Base-by-base conservation (phyloP, 352 stramenopile genomes). In the Phytophthora ramorum region DNA sequence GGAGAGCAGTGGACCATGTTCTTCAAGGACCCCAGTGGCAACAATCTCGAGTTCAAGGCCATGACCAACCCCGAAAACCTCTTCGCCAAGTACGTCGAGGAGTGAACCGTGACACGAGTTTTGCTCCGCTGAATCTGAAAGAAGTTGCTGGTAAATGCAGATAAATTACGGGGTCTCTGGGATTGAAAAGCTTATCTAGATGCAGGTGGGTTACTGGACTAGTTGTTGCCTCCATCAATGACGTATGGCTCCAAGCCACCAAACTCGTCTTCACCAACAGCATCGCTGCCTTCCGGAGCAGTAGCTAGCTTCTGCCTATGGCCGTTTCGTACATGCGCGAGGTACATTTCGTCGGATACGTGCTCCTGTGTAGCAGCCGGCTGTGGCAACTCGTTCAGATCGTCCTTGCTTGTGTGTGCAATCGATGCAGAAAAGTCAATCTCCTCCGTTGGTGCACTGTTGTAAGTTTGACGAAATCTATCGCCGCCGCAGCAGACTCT, bases 1-100 rank as follows among this genome's bases (percentile, higher is more conserved):
- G 97, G 97, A 7, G 98, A 99, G 72, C 97, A 99, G 70, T 99
- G 91, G 90, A 99, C 97, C 34, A 99, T 99, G 97, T 99, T 99
- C 77, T 99, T 99, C 81, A 99, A 99, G 71, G 93, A 98, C 67
- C 96, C 96, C 13, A 97, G 85, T 61, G 94, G 93, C 58, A 99
- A 99, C 76, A 99, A 98, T 76, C 85, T 99, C 8, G 97, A 99
- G 81, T 99, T 99, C 80, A 99, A 99, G 75, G 95, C 96, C 51
- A 99, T 99, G 97, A 98, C 95, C 7, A 98, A 93, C 38, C 87
- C 91, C 17, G 89, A 97, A 47, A 99, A 99, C 75, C 76, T 99
- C 14, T 99, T 99, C 80, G 94, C 95, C n/a, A 99, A 99, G 75
- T 99, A 99, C 65, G 82, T 92, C 17, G 87, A 95, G 68, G 72